phyloP scores from a whole-genome alignment of 768 basidiomycete genomes.

The Hygrophoropsis aurantiaca region DNA sequence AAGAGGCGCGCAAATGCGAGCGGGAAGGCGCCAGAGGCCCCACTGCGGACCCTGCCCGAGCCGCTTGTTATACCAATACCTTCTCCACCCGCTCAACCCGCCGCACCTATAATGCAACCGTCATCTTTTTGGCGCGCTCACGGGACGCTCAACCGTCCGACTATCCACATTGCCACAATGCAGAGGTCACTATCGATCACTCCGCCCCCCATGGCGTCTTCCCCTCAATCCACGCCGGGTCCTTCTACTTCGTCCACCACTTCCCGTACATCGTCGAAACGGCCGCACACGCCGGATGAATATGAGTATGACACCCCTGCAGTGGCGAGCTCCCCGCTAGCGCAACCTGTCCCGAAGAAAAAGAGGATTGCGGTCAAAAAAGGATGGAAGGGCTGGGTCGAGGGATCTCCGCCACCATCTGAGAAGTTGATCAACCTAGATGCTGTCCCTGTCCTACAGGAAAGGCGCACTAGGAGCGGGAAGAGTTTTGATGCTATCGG shows the following conservation, averaged over 20 bases:
- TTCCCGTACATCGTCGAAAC: constrained; percentile 77
- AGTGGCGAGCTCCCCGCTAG: constrained; percentile 18
- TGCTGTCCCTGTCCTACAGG: constrained; percentile 64
- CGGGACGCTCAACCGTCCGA: constrained; percentile 42
- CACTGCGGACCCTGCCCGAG: constrained; percentile 22
- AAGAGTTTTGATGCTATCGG: constrained; percentile 84
- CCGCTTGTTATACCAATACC: constrained; percentile 17
- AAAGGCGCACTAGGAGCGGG: constrained; percentile 79
- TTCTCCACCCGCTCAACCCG: constrained; percentile 19
- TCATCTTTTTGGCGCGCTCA: constrained; percentile 66
- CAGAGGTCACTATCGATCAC: constrained; percentile 75
- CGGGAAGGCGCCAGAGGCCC: constrained; percentile 35
- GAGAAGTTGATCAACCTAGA: constrained; percentile 83
- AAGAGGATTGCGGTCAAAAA: constrained; percentile 67
- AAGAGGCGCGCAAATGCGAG: constrained; percentile 41
- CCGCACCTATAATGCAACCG: constrained; percentile 33
- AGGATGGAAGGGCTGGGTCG: constrained; percentile 92
- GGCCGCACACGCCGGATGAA: constrained; percentile 74
- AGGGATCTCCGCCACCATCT: constrained; percentile 79
- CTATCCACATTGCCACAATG: constrained; percentile 68
- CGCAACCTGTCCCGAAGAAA: constrained; percentile 48
- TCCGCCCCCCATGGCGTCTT: constrained; percentile 65
- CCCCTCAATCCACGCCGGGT: constrained; percentile 72
- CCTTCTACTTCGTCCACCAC: constrained; percentile 73
- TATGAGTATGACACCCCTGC: constrained; percentile 35